These are phyloP conservation scores for Phytopythium cucurbitacearum DNA, from an alignment of 352 stramenopile species.

Conservation along the genomic window DNA sequence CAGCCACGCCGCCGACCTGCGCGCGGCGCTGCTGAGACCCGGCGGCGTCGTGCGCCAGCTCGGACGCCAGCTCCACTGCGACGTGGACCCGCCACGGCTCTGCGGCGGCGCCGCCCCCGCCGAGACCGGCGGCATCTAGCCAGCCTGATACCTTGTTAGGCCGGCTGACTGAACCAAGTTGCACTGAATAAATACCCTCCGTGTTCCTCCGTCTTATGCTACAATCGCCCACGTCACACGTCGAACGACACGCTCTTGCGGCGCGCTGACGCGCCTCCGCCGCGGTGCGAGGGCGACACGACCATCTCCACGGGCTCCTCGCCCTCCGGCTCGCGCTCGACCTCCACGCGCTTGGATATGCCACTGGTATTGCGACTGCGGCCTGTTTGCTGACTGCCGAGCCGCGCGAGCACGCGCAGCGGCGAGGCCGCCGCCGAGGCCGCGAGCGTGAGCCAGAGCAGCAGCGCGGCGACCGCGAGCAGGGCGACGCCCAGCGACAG, in stretches of 20 bases:
- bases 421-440: conserved; percentile 20
- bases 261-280: conserved; percentile 7
- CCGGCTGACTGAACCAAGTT: too few species aligned
- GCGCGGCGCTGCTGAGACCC: conserved; percentile 1
- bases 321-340: background rate
- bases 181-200: too few species aligned
- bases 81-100: background rate
- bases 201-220: background rate
- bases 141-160: too few species aligned
- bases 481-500: conserved; percentile 27
- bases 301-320: background rate
- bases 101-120: too few species aligned
- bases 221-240: conserved; percentile 11
- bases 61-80: conserved; percentile 1
- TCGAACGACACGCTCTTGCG: conserved; percentile 31
- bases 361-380: conserved; percentile 2
- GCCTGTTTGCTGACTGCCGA: conserved; percentile 8
- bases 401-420: conserved; percentile 11
- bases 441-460: conserved; percentile 34
- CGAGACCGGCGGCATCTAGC: too few species aligned
- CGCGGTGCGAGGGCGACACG: conserved; percentile 4
- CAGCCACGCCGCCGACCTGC: conserved; percentile 3
- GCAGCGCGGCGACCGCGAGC: conserved; percentile 18
- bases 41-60: conserved; percentile 2
- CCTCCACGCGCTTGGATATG: conserved; percentile 9